These are phyloP conservation scores for Aspergillus amoenus DNA, from an alignment of 2,329 filamentous ascomycete genomes.

Conservation along the genomic window DNA sequence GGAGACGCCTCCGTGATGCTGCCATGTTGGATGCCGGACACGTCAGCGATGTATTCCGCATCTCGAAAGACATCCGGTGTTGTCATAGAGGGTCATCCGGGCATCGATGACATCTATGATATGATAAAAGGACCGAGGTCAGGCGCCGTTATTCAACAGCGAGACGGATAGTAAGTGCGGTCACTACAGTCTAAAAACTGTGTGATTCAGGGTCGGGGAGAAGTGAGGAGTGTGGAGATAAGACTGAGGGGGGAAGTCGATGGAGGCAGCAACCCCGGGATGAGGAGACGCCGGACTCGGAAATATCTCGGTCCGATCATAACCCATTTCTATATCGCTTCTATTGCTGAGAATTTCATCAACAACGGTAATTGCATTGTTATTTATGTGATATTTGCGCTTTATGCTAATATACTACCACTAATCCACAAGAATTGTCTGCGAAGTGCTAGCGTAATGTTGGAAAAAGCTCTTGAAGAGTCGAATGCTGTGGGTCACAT, in stretches of 20 bases:
- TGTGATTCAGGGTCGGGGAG: background rate
- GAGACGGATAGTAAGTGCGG: background rate
- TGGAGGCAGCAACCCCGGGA: background rate
- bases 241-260: constrained; percentile 1
- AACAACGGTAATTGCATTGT: background rate
- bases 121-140: background rate
- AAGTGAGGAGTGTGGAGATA: background rate
- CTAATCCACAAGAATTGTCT: constrained; percentile 79
- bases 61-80: constrained; percentile 46
- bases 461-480: constrained; percentile 86
- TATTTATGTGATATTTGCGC: background rate
- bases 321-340: background rate
- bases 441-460: constrained; percentile 78
- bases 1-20: constrained; percentile 21
- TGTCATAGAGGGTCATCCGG: constrained; percentile 49
- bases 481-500: constrained; percentile 81
- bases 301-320: constrained; percentile 11
- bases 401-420: background rate
- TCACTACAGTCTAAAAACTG: background rate
- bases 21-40: constrained; percentile 40
- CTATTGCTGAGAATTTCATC: background rate
- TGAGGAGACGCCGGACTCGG: constrained; percentile 3
- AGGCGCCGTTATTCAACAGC: background rate
- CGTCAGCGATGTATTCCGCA: constrained; percentile 49
- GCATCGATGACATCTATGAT: constrained; percentile 26